Percentiles rank a stretch among this genome's conserved stretches.
These are phyloP conservation scores for Tylopilus sp. DNA, from an alignment of 1,284 basidiomycete species.

Conservation along the genomic window DNA sequence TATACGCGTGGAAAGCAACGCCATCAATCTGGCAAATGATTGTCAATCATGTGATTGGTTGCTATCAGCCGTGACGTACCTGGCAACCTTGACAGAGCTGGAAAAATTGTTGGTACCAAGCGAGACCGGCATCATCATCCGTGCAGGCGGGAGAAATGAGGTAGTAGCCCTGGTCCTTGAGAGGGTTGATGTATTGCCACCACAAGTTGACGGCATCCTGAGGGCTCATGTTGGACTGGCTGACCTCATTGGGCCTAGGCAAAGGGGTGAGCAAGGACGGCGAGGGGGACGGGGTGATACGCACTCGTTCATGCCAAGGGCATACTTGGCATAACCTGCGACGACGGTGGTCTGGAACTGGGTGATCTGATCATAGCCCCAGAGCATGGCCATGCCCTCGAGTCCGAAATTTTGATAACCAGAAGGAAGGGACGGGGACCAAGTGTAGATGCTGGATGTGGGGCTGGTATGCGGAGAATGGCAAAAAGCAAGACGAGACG, in stretches of 20 bases:
- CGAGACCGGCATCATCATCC: conserved; percentile 52
- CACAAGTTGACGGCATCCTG: conserved; percentile 53
- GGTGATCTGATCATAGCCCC: conserved; percentile 39
- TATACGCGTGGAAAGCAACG: conserved; percentile 64
- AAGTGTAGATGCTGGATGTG: conserved; percentile 22
- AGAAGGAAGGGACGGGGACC: conserved; percentile 5
- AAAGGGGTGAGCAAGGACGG: conserved; percentile 7
- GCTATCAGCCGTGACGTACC: conserved; percentile 41
- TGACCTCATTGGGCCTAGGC: conserved; percentile 48
- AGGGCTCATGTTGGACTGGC: conserved; percentile 62
- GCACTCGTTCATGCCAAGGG: conserved; percentile 57
- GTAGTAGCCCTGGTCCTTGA: conserved; percentile 53
- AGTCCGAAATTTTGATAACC: conserved; percentile 26
- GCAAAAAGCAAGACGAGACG: conserved; percentile 15
- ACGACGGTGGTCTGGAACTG: conserved; percentile 36
- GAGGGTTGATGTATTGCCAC: conserved; percentile 61
- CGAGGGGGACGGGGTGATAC: conserved; percentile 18
- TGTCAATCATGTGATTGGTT: not conserved
- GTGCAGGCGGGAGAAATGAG: conserved; percentile 70
- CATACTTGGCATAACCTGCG: conserved; percentile 39
- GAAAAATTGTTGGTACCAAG: conserved; percentile 64
- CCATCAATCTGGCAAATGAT: conserved; percentile 45
- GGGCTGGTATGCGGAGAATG: not conserved
- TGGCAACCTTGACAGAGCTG: conserved; percentile 48
- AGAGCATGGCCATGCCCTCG: conserved; percentile 53